Percentiles rank a stretch among this genome's conserved stretches.
These are phyloP conservation scores for Hypoxylon subgilvum DNA, from an alignment of 495 filamentous ascomycete species.

Conservation along the genomic window DNA sequence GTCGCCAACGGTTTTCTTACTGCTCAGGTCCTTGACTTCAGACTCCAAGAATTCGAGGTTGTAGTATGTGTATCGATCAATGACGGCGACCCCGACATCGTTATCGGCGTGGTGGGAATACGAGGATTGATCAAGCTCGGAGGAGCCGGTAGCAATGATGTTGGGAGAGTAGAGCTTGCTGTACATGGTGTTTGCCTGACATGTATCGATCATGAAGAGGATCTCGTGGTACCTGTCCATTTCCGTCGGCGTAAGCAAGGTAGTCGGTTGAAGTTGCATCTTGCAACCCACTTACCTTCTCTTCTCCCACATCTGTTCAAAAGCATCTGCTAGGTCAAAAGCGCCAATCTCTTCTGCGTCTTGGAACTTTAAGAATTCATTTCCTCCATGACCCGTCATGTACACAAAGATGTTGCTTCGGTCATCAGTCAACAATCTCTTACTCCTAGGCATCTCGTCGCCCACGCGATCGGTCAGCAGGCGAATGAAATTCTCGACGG, in stretches of 20 bases:
- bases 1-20: conserved; percentile 86
- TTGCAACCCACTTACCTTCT: conserved; percentile 64
- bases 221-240: conserved; percentile 79
- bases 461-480: conserved; percentile 91
- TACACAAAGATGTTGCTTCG: conserved; percentile 97
- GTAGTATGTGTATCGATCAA: conserved; percentile 98
- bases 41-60: conserved; percentile 96
- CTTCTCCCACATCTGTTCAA: conserved; percentile 99
- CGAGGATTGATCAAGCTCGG: conserved; percentile 89
- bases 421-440: conserved; percentile 87
- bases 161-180: conserved; percentile 96
- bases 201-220: conserved; percentile 99
- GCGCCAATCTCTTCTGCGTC: conserved; percentile 96
- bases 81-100: conserved; percentile 96
- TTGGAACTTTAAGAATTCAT: conserved; percentile 98
- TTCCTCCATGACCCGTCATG: conserved; percentile 99
- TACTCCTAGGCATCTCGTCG: conserved; percentile 91
- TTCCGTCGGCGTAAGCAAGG: conserved; percentile 4
- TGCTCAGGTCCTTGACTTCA: conserved; percentile 79
- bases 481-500: conserved; percentile 97
- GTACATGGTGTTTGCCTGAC: conserved; percentile 99
- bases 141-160: conserved; percentile 93
- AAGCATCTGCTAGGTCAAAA: conserved; percentile 95
- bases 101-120: conserved; percentile 98
- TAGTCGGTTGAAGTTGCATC: conserved; percentile 4